Evolutionary conservation across 176 grass and related monocot genomes (phyloP).

Genomic region (Carex kokanica): DNA sequence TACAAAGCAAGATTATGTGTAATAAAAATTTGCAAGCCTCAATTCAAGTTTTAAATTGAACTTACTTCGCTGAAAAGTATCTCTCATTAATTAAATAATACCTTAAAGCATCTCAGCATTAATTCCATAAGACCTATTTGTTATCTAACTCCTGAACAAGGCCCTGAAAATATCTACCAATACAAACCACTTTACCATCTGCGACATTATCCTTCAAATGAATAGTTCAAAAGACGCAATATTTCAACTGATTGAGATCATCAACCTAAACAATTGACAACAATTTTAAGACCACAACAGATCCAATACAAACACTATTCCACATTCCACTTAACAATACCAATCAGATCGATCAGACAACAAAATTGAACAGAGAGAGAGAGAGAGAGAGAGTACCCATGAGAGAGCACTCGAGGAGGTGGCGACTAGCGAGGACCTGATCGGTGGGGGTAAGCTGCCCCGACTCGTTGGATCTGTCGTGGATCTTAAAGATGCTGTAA

Average conservation of each 20-base stretch:
- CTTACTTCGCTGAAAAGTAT: neutral
- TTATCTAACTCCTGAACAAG: neutral
- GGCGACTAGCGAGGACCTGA: conserved; percentile 78
- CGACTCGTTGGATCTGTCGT: conserved; percentile 33
- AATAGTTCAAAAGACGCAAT: neutral
- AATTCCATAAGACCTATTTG: neutral
- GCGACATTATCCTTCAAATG: neutral
- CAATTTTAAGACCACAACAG: neutral
- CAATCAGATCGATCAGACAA: neutral
- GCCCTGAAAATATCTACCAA: neutral
- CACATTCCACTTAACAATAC: neutral
- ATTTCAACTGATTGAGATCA: neutral
- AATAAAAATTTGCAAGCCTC: neutral
- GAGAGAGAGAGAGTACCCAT: conserved; percentile 47
- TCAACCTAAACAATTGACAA: neutral
- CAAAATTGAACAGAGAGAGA: neutral
- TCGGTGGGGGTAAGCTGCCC: conserved; percentile 67
- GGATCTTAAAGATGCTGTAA: conserved; percentile 74
- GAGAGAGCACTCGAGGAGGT: conserved; percentile 76
- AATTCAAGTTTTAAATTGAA: neutral
- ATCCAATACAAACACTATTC: neutral
- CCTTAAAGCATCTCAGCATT: neutral
- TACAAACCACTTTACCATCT: neutral
- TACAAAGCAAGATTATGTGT: neutral
- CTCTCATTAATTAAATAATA: neutral